These are phyloP conservation scores for Suillus americanus DNA, from an alignment of 768 basidiomycete species.

Conservation along the genomic window DNA sequence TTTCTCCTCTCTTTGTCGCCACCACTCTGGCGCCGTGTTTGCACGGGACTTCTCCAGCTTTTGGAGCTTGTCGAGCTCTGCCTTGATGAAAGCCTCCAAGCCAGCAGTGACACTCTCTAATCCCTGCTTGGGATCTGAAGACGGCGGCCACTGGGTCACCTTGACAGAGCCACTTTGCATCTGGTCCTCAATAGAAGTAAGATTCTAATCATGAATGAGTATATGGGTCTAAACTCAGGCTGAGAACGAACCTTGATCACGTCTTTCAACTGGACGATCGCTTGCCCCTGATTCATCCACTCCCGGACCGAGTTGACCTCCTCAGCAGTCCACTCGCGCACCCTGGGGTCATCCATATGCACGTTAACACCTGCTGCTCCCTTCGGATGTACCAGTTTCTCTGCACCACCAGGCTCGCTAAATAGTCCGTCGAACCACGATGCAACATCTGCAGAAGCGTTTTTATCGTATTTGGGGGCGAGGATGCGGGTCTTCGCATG, in stretches of 20 bases:
- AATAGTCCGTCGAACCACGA: constrained; percentile 30
- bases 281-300: constrained; percentile 39
- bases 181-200: constrained; percentile 17
- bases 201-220: constrained; percentile 11
- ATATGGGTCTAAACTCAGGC: background rate
- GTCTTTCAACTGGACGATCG: constrained; percentile 25
- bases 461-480: constrained; percentile 19
- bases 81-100: constrained; percentile 26
- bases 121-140: constrained; percentile 13
- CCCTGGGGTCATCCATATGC: constrained; percentile 35
- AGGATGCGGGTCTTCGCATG: constrained; percentile 19
- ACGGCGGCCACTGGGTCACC: constrained; percentile 11
- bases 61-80: constrained; percentile 18
- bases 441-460: constrained; percentile 36
- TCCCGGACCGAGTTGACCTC: constrained; percentile 34
- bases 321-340: constrained; percentile 40
- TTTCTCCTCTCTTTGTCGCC: constrained; percentile 29
- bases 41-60: constrained; percentile 26
- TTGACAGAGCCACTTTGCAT: constrained; percentile 5
- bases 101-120: constrained; percentile 10
- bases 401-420: constrained; percentile 19
- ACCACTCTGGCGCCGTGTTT: constrained; percentile 26
- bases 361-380: constrained; percentile 11
- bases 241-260: constrained; percentile 23
- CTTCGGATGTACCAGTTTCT: constrained; percentile 16